Evolutionary conservation across 2,329 filamentous ascomycete species (phyloP).

Genomic region (Sclerotiophoma versabilis): DNA sequence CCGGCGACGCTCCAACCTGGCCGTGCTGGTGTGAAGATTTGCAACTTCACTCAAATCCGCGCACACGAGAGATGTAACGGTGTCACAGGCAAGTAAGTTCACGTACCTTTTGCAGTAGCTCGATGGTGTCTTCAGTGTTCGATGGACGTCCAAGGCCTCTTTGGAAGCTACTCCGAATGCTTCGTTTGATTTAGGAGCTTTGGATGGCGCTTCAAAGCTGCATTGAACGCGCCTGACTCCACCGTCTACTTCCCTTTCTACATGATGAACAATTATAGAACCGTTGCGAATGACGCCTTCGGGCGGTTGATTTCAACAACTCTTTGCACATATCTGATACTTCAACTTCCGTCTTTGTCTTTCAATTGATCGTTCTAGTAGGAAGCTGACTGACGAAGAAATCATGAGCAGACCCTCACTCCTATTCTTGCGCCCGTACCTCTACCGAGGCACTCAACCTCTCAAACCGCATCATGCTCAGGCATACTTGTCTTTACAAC

Average conservation of each 20-base stretch:
- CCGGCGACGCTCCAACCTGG: not conserved
- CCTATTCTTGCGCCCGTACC: constrained; percentile 64
- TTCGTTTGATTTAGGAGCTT: not conserved
- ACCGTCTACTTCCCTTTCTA: not conserved
- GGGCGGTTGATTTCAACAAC: constrained; percentile 60
- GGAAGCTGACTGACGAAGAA: constrained; percentile 46
- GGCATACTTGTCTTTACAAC: constrained; percentile 57
- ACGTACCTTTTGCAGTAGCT: not conserved
- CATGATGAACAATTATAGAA: constrained; percentile 59
- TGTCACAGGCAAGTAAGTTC: constrained; percentile 23
- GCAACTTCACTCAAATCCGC: constrained; percentile 5
- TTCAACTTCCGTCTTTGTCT: not conserved
- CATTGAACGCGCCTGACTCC: not conserved
- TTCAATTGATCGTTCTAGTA: not conserved
- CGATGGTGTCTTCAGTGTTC: not conserved
- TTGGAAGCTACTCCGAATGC: not conserved
- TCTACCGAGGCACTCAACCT: constrained; percentile 52
- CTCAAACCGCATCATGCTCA: constrained; percentile 55
- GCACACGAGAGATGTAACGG: constrained; percentile 12
- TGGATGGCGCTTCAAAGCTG: not conserved
- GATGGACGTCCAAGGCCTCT: not conserved
- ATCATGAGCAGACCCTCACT: constrained; percentile 58
- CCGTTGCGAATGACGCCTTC: constrained; percentile 71
- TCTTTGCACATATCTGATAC: constrained; percentile 47
- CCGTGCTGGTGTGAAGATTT: constrained; percentile 3